A percentile compares a stretch with the other conserved stretches of the same genome.
phyloP scores from a whole-genome alignment of 768 basidiomycete species.

The Hortiboletus flavorubellus region DNA sequence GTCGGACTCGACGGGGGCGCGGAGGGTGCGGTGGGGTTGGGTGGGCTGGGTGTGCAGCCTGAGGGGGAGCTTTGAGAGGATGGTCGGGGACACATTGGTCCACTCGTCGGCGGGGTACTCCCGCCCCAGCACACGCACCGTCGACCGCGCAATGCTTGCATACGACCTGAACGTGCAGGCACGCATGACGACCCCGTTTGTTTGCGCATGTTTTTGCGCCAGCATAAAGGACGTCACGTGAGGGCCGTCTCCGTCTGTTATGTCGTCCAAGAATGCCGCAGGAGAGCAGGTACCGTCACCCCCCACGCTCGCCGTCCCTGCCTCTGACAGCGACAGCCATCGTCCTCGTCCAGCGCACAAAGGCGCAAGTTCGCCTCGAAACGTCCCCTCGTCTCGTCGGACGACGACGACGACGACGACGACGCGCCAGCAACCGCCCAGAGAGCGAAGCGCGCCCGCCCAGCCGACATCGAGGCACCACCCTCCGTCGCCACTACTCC shows the following conservation, averaged over 20 bases:
- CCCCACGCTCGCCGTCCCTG: background rate
- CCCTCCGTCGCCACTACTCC: constrained; percentile 13
- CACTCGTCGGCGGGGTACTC: constrained; percentile 71
- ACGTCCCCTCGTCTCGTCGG: constrained; percentile 35
- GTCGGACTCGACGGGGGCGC: too few relatives aligned
- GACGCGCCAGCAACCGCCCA: constrained; percentile 20
- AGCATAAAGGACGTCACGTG: constrained; percentile 4
- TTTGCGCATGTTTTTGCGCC: too few relatives aligned
- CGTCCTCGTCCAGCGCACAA: background rate
- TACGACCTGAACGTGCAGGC: background rate
- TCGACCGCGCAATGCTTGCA: constrained; percentile 5
- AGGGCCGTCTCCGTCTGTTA: background rate
- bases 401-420: constrained; percentile 15
- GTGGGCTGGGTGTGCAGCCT: constrained; percentile 70
- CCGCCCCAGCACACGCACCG: constrained; percentile 55
- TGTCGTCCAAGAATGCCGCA: constrained; percentile 4
- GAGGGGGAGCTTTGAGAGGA: constrained; percentile 75
- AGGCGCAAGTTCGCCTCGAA: constrained; percentile 22
- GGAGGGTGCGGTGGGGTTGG: constrained; percentile 88
- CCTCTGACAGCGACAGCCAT: constrained; percentile 19
- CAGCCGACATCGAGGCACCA: constrained; percentile 28
- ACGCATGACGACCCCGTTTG: too few relatives aligned
- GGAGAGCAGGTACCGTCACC: constrained; percentile 22
- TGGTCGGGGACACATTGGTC: constrained; percentile 85
- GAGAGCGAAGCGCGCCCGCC: constrained; percentile 25